Conservation (phyloP, 2,329 filamentous ascomycete species). For the Pseudogymnoascus sp. region DNA sequence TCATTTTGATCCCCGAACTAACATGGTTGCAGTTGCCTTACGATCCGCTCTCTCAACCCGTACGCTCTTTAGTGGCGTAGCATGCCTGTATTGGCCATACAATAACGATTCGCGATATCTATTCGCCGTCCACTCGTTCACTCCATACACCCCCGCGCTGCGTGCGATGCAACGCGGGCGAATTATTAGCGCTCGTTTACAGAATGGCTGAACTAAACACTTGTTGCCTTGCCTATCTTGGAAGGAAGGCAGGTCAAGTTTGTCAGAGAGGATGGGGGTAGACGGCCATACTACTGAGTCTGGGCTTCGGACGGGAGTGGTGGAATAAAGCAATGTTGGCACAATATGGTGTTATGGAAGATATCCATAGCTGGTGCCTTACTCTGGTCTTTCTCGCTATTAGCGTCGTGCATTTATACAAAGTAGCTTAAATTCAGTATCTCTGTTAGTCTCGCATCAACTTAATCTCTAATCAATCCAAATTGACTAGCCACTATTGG, state of each 20-base stretch:
- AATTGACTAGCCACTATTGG: not conserved
- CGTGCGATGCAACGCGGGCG: not conserved
- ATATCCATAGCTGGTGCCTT: not conserved
- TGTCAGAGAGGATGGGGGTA: not conserved
- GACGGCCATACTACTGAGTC: not conserved
- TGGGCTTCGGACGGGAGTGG: not conserved
- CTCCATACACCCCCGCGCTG: slow-evolving; percentile 3
- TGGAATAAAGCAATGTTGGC: slow-evolving; percentile 7
- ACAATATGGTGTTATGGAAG: slow-evolving; percentile 1
- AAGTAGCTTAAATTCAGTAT: slow-evolving; percentile 6
- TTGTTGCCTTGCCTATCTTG: not conserved
- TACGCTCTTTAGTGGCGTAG: slow-evolving; percentile 48
- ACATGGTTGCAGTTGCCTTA: slow-evolving; percentile 54
- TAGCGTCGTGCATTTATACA: slow-evolving; percentile 5
- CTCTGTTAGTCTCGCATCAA: slow-evolving; percentile 5
- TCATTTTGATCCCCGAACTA: slow-evolving; percentile 30
- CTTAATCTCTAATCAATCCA: slow-evolving; percentile 2
- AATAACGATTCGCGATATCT: not conserved
- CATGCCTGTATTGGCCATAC: not conserved
- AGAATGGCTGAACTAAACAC: not conserved
- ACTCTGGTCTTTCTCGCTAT: slow-evolving; percentile 6
- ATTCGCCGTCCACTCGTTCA: slow-evolving; percentile 3
- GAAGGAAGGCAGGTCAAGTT: not conserved
- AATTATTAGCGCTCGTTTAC: slow-evolving; percentile 6
- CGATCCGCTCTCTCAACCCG: slow-evolving; percentile 75